Conservation (phyloP, 148 eudicot genomes). For the Rhododendron molle region DNA sequence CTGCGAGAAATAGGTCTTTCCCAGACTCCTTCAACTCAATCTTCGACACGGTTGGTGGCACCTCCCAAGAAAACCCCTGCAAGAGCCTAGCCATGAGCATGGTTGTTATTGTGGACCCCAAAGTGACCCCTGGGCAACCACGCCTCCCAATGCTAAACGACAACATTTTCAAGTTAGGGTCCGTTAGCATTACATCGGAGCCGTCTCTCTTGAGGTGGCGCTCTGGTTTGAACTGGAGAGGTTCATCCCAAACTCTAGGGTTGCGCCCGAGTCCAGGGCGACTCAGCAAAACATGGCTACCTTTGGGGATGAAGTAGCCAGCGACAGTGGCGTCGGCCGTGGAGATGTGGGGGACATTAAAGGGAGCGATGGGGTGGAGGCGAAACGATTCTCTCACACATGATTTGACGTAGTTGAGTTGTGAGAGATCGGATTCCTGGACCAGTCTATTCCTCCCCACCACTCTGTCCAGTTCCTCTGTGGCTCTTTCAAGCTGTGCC, state of each 20-base stretch:
- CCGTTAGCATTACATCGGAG: conserved; percentile 11
- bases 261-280: conserved; percentile 29
- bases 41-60: not conserved
- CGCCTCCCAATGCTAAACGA: conserved; percentile 25
- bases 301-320: conserved; percentile 35
- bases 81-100: conserved; percentile 1
- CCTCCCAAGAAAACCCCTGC: not conserved
- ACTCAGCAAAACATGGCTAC: conserved; percentile 28
- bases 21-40: not conserved
- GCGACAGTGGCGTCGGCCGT: conserved; percentile 7
- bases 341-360: conserved; percentile 31
- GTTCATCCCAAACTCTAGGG: conserved; percentile 30
- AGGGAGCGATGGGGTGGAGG: conserved; percentile 27
- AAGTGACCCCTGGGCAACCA: not conserved
- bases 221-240: conserved; percentile 25
- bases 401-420: conserved; percentile 26
- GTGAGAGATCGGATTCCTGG: conserved; percentile 26
- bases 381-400: conserved; percentile 27
- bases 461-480: conserved; percentile 18
- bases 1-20: not conserved
- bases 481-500: conserved; percentile 4
- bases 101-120: not conserved
- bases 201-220: conserved; percentile 22
- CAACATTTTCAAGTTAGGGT: conserved; percentile 14
- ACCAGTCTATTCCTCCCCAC: conserved; percentile 20